A percentile compares a stretch with the other conserved stretches of the same genome.
Evolutionary conservation across 192 early-diverging fungal genomes (phyloP).

Genomic region (Umbelopsis vinacea): DNA sequence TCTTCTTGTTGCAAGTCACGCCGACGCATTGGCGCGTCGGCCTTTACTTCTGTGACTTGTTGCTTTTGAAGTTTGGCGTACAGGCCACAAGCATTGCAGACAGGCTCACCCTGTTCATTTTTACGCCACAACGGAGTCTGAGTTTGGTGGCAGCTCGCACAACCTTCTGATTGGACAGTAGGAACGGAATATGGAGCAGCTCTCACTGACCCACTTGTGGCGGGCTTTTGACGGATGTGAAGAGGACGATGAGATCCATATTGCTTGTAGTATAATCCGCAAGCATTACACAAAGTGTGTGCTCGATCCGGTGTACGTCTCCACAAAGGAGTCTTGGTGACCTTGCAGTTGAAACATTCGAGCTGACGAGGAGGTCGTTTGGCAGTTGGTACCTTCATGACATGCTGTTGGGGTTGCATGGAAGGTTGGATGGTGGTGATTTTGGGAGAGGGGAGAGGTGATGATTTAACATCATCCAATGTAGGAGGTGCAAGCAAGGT

Average conservation of each 20-base stretch:
- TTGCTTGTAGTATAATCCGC: constrained; percentile 71
- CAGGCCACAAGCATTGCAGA: constrained; percentile 83
- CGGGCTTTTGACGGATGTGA: constrained; percentile 59
- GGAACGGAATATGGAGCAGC: constrained; percentile 7
- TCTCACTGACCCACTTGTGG: neutral
- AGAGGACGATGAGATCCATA: constrained; percentile 63
- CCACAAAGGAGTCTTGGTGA: constrained; percentile 80
- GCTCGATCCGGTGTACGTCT: constrained; percentile 73
- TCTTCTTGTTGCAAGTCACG: constrained; percentile 42
- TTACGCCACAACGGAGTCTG: constrained; percentile 85
- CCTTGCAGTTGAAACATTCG: constrained; percentile 79
- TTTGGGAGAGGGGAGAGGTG: constrained; percentile 20
- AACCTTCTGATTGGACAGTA: constrained; percentile 37
- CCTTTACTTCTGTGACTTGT: constrained; percentile 49
- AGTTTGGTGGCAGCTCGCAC: constrained; percentile 77
- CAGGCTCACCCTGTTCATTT: constrained; percentile 70
- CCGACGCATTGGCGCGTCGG: constrained; percentile 34
- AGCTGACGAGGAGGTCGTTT: constrained; percentile 51
- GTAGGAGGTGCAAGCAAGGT: constrained; percentile 20
- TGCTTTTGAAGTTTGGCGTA: constrained; percentile 58
- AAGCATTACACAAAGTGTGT: constrained; percentile 87
- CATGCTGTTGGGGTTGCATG: constrained; percentile 20
- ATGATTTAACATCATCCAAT: constrained; percentile 1
- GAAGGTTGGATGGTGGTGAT: constrained; percentile 17
- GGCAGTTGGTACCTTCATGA: constrained; percentile 21